Conservation (phyloP, 129 eudicot genomes). For the Deinandra increscens region DNA sequence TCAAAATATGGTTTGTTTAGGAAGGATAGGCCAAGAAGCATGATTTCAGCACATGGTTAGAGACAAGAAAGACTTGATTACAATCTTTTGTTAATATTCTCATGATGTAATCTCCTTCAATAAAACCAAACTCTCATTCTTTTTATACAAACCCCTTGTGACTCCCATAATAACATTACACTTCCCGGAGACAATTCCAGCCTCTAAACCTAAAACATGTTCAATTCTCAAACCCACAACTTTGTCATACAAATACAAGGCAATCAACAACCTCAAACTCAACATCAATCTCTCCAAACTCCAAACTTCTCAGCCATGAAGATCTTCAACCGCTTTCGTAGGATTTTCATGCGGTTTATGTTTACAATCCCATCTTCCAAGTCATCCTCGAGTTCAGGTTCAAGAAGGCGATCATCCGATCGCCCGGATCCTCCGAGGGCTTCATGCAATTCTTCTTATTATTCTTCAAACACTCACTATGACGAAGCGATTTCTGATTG, state of each 20-base stretch:
- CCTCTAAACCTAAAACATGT: slow-evolving; percentile 32
- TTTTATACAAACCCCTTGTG: slow-evolving; percentile 40
- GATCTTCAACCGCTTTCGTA: slow-evolving; percentile 54
- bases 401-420: slow-evolving; percentile 53
- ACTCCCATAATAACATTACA: slow-evolving; percentile 54
- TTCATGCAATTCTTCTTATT: slow-evolving; percentile 59
- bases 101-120: slow-evolving; percentile 35
- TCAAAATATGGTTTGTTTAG: slow-evolving; percentile 21
- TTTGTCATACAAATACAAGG: slow-evolving; percentile 39
- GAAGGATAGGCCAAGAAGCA: slow-evolving; percentile 41
- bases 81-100: slow-evolving; percentile 35
- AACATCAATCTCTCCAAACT: slow-evolving; percentile 14
- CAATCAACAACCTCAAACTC: slow-evolving; percentile 15
- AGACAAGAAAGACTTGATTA: slow-evolving; percentile 48
- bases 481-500: slow-evolving; percentile 74
- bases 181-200: slow-evolving; percentile 50
- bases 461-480: slow-evolving; percentile 57
- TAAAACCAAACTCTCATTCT: slow-evolving; percentile 30
- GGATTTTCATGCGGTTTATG: slow-evolving; percentile 52
- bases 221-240: slow-evolving; percentile 29
- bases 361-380: slow-evolving; percentile 38
- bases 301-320: slow-evolving; percentile 56
- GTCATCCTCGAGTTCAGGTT: slow-evolving; percentile 17
- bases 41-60: slow-evolving; percentile 68
- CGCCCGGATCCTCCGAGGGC: slow-evolving; percentile 53